A percentile compares a stretch with the other conserved stretches of the same genome.
Conservation (phyloP, 2,329 filamentous ascomycete species). For the Phyllosticta ampelicida region DNA sequence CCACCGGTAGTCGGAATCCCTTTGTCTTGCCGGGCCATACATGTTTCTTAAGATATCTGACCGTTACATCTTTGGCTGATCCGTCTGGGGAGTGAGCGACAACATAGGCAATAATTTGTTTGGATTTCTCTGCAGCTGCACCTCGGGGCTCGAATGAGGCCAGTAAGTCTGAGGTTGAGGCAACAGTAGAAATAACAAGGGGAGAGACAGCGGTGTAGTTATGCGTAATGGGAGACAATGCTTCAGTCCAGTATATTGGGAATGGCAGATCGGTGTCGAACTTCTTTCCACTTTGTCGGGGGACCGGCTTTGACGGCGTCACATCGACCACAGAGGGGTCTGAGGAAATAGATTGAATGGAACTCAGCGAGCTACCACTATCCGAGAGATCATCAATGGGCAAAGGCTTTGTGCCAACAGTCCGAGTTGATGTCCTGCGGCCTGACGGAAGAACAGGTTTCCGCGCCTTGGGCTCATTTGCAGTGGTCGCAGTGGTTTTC, state of each 20-base stretch:
- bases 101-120: conserved; percentile 84
- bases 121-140: conserved; percentile 69
- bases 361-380: conserved; percentile 34
- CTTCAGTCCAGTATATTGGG: conserved; percentile 90
- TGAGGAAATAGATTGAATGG: conserved; percentile 30
- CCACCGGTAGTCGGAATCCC: conserved; percentile 63
- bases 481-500: not conserved
- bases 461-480: not conserved
- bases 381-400: conserved; percentile 39
- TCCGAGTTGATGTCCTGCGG: conserved; percentile 16
- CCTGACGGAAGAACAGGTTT: not conserved
- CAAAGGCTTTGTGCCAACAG: conserved; percentile 22
- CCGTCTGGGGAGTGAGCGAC: conserved; percentile 74
- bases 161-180: conserved; percentile 41
- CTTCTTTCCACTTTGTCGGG: conserved; percentile 28
- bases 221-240: conserved; percentile 69
- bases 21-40: conserved; percentile 84
- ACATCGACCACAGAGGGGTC: conserved; percentile 49
- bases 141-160: conserved; percentile 77
- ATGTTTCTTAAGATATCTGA: conserved; percentile 75
- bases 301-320: conserved; percentile 35
- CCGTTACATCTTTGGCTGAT: conserved; percentile 88
- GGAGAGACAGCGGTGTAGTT: conserved; percentile 72
- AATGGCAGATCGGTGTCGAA: conserved; percentile 71
- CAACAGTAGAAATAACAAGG: conserved; percentile 32